phyloP scores from a whole-genome alignment of 192 early-diverging fungal genomes.

The Coemansia sp. region DNA sequence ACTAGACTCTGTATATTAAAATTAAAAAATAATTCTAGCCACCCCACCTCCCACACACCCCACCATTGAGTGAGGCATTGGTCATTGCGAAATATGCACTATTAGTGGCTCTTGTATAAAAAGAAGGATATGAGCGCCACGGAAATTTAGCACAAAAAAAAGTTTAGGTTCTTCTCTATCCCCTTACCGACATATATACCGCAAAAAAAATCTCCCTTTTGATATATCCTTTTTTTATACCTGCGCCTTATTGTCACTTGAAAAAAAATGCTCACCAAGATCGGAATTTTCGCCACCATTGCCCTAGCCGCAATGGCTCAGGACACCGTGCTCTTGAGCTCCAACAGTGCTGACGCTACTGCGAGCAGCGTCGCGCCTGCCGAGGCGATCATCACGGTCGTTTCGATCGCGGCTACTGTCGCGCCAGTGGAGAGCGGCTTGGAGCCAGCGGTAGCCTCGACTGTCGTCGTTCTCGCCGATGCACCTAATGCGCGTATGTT shows the following conservation, averaged over 20 bases:
- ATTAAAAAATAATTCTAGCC: neutral
- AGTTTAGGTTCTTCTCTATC: neutral
- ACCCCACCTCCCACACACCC: neutral
- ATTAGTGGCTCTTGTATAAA: neutral
- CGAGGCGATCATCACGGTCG: neutral
- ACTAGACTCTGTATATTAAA: neutral
- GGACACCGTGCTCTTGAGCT: neutral
- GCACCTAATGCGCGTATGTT: neutral
- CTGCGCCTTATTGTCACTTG: neutral
- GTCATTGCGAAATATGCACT: neutral
- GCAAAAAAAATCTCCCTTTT: neutral
- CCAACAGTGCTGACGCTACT: neutral
- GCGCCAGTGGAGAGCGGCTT: no score
- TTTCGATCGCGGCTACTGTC: no score
- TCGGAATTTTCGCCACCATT: constrained; percentile 11
- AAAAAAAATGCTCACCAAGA: constrained; percentile 2
- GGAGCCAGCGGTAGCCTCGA: no score
- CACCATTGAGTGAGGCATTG: neutral
- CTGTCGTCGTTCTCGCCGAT: neutral
- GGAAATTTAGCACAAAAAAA: neutral
- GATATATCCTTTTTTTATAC: neutral
- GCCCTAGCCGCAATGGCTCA: constrained; percentile 5
- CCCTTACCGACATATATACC: neutral
- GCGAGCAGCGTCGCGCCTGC: neutral
- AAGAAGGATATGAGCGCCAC: neutral